Evolutionary conservation across 2,329 filamentous ascomycete species (phyloP), one percentile per base, ranked within the genome.

Genomic region (Periconia macrospinosa): DNA sequence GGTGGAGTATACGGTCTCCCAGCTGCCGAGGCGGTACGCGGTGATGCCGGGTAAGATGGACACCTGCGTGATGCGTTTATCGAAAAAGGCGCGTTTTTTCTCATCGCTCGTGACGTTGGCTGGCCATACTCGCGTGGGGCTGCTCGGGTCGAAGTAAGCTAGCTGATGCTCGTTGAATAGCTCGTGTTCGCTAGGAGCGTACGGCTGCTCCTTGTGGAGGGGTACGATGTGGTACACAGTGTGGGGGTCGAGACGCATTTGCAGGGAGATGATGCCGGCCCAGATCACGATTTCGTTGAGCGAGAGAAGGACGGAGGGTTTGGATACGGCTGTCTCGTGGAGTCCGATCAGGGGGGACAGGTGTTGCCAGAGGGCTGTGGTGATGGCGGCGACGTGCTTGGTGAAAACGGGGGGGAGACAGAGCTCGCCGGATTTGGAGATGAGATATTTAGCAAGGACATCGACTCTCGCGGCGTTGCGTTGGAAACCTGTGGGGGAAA

Each of bases 151-250:
- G 35, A n/a, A 54, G 19, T 1, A 27, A 7, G 33, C 47, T 63
- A 71, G 65, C 0, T 49, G 2, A 0, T 8, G 0, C 0, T 44
- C 2, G 56, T 72, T 71, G 55, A 65, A 56, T n/a, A 56, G 63
- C 5, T 66, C 54, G 63, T 67, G 65, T 20, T 53, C 17, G 0
- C 43, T 9, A 3, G 15, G 7, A 3, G 19, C 42, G 50, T 59
- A 71, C 15, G 10, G 44, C 15, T 65, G 59, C 57, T 71, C 67
- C 50, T 71, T 70, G 58, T 62, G 60, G 0, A 59, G 35, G 14
- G 66, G 66, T 1, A 47, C 41, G 50, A 67, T 56, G 60, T 64
- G 52, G 59, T 73, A 73, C 2, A 59, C 60, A 2, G 68, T 72
- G 52, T 65, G 57, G 0, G 55, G 42, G 43, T 69, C 63, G 6